These are phyloP conservation scores for Penicillium sp. DNA, from an alignment of 2,329 filamentous ascomycete species.

Conservation along the genomic window DNA sequence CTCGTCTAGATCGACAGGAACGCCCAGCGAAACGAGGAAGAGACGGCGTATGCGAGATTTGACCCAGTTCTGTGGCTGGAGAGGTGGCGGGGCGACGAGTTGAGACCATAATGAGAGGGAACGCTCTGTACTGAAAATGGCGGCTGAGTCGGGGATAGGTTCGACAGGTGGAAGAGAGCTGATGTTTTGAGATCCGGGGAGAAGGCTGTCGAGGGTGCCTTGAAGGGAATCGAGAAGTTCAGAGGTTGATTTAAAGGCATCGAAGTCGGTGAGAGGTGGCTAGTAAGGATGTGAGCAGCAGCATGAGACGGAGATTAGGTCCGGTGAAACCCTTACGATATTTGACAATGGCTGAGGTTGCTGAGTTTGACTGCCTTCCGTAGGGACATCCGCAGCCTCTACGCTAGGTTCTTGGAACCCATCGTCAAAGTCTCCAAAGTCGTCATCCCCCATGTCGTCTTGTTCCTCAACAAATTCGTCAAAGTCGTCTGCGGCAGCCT, in stretches of 20 bases:
- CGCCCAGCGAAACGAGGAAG: slow-evolving; percentile 90
- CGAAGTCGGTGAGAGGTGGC: slow-evolving; percentile 48
- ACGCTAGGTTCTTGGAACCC: slow-evolving; percentile 53
- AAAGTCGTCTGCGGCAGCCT: slow-evolving; percentile 55
- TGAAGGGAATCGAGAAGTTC: slow-evolving; percentile 33
- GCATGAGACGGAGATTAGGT: neutral
- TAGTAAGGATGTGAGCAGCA: slow-evolving; percentile 12
- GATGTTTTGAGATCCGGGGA: slow-evolving; percentile 38
- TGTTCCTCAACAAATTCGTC: slow-evolving; percentile 50
- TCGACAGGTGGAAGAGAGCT: slow-evolving; percentile 34
- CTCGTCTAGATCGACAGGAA: slow-evolving; percentile 94
- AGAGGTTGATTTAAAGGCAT: slow-evolving; percentile 45
- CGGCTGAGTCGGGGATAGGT: slow-evolving; percentile 39
- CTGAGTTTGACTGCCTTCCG: slow-evolving; percentile 15
- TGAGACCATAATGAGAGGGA: slow-evolving; percentile 94
- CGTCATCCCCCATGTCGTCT: slow-evolving; percentile 47
- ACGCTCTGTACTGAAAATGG: slow-evolving; percentile 75
- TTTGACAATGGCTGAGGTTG: slow-evolving; percentile 32
- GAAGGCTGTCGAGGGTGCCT: slow-evolving; percentile 41
- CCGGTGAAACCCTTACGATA: slow-evolving; percentile 40
- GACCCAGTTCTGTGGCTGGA: slow-evolving; percentile 97
- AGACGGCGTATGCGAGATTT: slow-evolving; percentile 88
- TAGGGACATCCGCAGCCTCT: slow-evolving; percentile 22
- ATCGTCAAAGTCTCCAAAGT: slow-evolving; percentile 62
- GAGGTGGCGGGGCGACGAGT: slow-evolving; percentile 84